A percentile compares a stretch with the other conserved stretches of the same genome.
Conservation (phyloP, 768 basidiomycete species). For the Xerocomus spinulosus region DNA sequence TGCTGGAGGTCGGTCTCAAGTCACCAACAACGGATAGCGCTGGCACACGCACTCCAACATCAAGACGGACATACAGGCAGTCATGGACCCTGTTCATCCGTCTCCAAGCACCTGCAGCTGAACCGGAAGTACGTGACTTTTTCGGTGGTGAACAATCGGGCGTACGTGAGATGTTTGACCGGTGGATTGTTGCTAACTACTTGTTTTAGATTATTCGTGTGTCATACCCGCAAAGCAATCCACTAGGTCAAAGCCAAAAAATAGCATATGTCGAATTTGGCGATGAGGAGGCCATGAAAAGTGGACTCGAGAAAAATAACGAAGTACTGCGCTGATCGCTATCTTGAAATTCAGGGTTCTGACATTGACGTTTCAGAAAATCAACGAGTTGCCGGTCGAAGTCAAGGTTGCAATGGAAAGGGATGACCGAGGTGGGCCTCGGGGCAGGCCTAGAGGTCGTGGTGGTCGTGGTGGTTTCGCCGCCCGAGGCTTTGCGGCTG, state of each 20-base stretch:
- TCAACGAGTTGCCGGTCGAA: slow-evolving; percentile 61
- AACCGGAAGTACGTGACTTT: slow-evolving; percentile 69
- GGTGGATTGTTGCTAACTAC: not conserved
- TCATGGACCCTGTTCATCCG: slow-evolving; percentile 88
- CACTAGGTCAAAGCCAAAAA: slow-evolving; percentile 46
- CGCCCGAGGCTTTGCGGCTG: slow-evolving; percentile 63
- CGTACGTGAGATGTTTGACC: slow-evolving; percentile 38
- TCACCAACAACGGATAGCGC: slow-evolving; percentile 55
- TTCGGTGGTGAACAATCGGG: slow-evolving; percentile 67
- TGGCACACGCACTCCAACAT: slow-evolving; percentile 69
- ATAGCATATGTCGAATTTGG: slow-evolving; percentile 89
- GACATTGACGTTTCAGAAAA: slow-evolving; percentile 44
- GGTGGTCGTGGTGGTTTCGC: slow-evolving; percentile 48
- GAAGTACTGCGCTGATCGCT: slow-evolving; percentile 44
- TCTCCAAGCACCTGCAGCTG: slow-evolving; percentile 48
- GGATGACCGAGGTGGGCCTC: slow-evolving; percentile 37
- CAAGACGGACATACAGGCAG: slow-evolving; percentile 56
- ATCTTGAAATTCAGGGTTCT: slow-evolving; percentile 1
- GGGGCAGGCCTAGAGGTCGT: slow-evolving; percentile 53
- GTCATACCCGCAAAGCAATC: slow-evolving; percentile 49
- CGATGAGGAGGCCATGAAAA: slow-evolving; percentile 81
- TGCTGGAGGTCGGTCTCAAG: slow-evolving; percentile 38
- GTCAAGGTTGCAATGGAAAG: slow-evolving; percentile 69
- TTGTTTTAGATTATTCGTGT: slow-evolving; percentile 60
- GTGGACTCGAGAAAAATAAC: slow-evolving; percentile 67